Evolutionary conservation across 176 grass and related monocot species (phyloP).

Genomic region (Cenchrus fungigraminus): DNA sequence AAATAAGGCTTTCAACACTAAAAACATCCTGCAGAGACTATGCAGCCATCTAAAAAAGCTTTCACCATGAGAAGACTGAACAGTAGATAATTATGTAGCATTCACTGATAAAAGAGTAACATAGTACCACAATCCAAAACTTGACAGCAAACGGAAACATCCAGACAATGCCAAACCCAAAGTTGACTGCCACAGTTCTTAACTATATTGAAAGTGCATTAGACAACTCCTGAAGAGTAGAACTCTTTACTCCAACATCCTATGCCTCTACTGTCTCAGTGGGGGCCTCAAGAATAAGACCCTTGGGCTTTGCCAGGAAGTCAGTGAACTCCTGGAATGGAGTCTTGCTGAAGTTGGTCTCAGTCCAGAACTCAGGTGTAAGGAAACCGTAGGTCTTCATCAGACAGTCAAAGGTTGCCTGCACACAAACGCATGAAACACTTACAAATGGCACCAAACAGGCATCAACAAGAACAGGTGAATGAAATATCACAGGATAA

Average conservation of each 20-base stretch:
- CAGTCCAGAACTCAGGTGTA: conserved; percentile 81
- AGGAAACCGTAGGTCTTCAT: conserved; percentile 91
- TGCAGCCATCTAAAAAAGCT: background rate
- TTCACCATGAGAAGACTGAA: background rate
- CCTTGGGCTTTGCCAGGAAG: conserved; percentile 70
- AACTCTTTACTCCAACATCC: conserved; percentile 34
- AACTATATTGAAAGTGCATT: conserved; percentile 40
- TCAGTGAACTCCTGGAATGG: conserved; percentile 81
- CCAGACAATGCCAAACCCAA: conserved; percentile 21
- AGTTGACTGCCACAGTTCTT: conserved; percentile 33
- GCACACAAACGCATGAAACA: background rate
- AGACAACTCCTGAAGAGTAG: conserved; percentile 13
- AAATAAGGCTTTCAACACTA: too few relatives aligned
- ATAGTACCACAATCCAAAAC: conserved; percentile 53
- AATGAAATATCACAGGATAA: background rate
- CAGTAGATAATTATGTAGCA: conserved; percentile 32
- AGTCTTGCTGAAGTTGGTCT: conserved; percentile 60
- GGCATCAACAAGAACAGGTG: background rate
- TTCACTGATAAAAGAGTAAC: conserved; percentile 33
- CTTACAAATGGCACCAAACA: background rate
- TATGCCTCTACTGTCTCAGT: conserved; percentile 66
- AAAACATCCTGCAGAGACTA: too few relatives aligned
- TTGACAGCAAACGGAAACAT: conserved; percentile 41
- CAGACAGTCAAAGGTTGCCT: conserved; percentile 89
- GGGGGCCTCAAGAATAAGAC: conserved; percentile 51